Evolutionary conservation across 2,329 filamentous ascomycete species (phyloP).

Genomic region (Penicillium aurantiogriseum): DNA sequence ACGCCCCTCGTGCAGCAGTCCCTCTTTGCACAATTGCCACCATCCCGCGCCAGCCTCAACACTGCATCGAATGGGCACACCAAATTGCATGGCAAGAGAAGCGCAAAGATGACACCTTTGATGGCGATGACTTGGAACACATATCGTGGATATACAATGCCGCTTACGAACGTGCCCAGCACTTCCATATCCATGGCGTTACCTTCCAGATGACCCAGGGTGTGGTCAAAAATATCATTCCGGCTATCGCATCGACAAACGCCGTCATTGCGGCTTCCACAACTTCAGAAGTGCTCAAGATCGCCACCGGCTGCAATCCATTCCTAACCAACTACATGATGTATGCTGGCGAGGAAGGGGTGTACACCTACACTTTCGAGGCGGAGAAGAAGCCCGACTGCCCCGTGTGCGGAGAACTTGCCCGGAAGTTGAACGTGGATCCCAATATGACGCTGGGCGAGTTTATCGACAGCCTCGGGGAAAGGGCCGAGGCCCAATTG

Average conservation of each 20-base stretch:
- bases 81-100: constrained; percentile 94
- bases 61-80: constrained; percentile 98
- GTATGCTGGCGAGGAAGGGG: constrained; percentile 92
- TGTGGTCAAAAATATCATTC: constrained; percentile 99
- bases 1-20: constrained; percentile 93
- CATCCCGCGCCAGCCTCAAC: constrained; percentile 93
- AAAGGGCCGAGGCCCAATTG: constrained; percentile 83
- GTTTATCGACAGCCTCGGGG: constrained; percentile 78
- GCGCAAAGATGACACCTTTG: constrained; percentile 77
- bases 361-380: constrained; percentile 97
- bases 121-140: constrained; percentile 95
- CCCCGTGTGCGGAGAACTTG: constrained; percentile 83
- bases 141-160: constrained; percentile 95
- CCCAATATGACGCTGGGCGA: constrained; percentile 72
- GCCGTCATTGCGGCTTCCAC: constrained; percentile 93
- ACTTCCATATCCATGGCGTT: constrained; percentile 88
- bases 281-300: constrained; percentile 96
- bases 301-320: constrained; percentile 78
- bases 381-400: constrained; percentile 94
- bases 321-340: constrained; percentile 96
- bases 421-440: constrained; percentile 72
- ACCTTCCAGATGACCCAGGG: constrained; percentile 96
- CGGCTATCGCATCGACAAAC: constrained; percentile 95
- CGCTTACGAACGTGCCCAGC: constrained; percentile 73
- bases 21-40: constrained; percentile 94